These are phyloP conservation scores for Thielaviopsis cerberus DNA, from an alignment of 2,329 filamentous ascomycete species.

Conservation along the genomic window DNA sequence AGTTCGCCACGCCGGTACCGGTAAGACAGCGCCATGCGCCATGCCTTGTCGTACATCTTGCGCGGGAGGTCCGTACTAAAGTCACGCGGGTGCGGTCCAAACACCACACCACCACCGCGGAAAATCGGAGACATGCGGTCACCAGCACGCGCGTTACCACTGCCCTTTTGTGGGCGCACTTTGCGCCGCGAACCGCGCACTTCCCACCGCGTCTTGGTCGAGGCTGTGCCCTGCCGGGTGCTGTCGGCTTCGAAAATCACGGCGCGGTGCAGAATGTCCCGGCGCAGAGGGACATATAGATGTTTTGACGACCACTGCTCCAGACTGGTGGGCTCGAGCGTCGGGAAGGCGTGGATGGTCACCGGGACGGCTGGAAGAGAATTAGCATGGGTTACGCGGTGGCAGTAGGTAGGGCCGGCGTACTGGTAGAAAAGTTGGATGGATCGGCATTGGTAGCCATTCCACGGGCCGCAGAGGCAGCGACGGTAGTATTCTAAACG, in stretches of 20 bases:
- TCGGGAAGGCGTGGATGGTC: conserved; percentile 79
- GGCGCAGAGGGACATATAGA: conserved; percentile 68
- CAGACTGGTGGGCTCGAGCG: conserved; percentile 64
- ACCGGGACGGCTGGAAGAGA: conserved; percentile 46
- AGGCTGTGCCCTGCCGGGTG: conserved; percentile 72
- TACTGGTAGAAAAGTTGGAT: conserved; percentile 29
- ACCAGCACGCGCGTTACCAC: conserved; percentile 61
- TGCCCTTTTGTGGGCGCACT: conserved; percentile 71
- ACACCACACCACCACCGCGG: conserved; percentile 68
- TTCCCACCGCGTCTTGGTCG: conserved; percentile 62
- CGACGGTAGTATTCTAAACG: not conserved
- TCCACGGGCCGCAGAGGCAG: conserved; percentile 21
- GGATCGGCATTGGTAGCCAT: conserved; percentile 36
- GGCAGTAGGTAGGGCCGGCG: conserved; percentile 9
- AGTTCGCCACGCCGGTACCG: conserved; percentile 76
- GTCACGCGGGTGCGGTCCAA: conserved; percentile 82
- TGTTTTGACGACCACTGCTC: conserved; percentile 65
- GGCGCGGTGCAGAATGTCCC: conserved; percentile 82
- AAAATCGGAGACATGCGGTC: conserved; percentile 66
- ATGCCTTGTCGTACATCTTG: conserved; percentile 91
- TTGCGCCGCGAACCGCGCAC: conserved; percentile 72
- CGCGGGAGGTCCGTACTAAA: conserved; percentile 66
- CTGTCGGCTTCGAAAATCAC: conserved; percentile 83
- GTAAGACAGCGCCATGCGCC: conserved; percentile 84
- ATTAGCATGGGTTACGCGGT: conserved; percentile 18